Percentiles rank a stretch among this genome's conserved stretches.
phyloP scores from a whole-genome alignment of 805 yeast genomes.

The Pichia rugopelliculosa region DNA sequence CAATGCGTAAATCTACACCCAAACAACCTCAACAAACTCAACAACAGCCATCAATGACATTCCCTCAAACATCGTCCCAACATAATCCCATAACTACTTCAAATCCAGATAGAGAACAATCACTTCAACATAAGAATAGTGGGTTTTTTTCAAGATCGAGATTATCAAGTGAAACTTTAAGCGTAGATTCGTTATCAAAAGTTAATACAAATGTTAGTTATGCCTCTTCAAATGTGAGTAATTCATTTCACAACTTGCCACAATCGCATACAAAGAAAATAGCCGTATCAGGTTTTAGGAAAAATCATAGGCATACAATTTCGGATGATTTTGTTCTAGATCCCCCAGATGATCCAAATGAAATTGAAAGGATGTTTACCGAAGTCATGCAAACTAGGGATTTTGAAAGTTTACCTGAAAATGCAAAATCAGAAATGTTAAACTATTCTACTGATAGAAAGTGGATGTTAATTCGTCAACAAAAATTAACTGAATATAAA shows the following conservation, averaged over 20 bases:
- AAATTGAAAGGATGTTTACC: slow-evolving; percentile 65
- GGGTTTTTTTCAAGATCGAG: slow-evolving; percentile 10
- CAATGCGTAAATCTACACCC: not conserved
- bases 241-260: slow-evolving; percentile 22
- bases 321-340: slow-evolving; percentile 44
- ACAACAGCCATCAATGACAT: not conserved
- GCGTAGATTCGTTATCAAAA: slow-evolving; percentile 22
- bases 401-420: slow-evolving; percentile 52
- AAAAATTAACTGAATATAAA: slow-evolving; percentile 68
- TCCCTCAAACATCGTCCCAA: not conserved
- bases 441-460: slow-evolving; percentile 70
- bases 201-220: slow-evolving; percentile 21
- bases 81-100: not conserved
- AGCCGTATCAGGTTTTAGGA: slow-evolving; percentile 18
- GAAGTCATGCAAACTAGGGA: slow-evolving; percentile 81
- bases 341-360: slow-evolving; percentile 57
- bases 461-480: slow-evolving; percentile 89
- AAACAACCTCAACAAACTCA: not conserved
- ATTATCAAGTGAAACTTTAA: slow-evolving; percentile 7
- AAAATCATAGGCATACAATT: slow-evolving; percentile 30
- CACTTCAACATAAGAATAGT: not conserved
- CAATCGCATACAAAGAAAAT: slow-evolving; percentile 25
- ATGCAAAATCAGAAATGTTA: slow-evolving; percentile 70
- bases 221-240: slow-evolving; percentile 7
- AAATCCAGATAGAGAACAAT: not conserved